Percentiles rank a stretch among this genome's conserved stretches.
Conservation (phyloP, 2,329 filamentous ascomycete genomes). For the Cercospora zeina region DNA sequence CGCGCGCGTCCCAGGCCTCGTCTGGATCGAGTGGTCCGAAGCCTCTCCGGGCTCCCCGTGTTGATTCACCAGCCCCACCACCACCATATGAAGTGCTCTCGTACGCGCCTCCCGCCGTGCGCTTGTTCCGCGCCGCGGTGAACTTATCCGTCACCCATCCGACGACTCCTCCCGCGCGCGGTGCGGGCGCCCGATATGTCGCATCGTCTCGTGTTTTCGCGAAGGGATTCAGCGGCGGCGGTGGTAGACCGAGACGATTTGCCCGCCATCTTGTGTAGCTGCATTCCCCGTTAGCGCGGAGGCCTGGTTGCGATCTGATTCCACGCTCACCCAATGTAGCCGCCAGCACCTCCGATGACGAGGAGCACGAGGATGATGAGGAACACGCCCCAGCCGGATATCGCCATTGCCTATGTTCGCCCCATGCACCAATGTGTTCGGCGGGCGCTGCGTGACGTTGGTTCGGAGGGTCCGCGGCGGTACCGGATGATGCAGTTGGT, state of each 20-base stretch:
- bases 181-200: conserved; percentile 54
- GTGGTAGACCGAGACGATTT: conserved; percentile 68
- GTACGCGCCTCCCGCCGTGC: conserved; percentile 58
- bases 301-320: neutral
- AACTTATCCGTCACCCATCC: conserved; percentile 73
- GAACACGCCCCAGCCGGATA: conserved; percentile 59
- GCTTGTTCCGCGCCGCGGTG: conserved; percentile 64
- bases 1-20: conserved; percentile 80
- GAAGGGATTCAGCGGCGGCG: conserved; percentile 72
- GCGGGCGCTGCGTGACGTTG: conserved; percentile 10
- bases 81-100: conserved; percentile 42
- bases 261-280: conserved; percentile 70
- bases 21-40: conserved; percentile 75
- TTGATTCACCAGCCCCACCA: conserved; percentile 31
- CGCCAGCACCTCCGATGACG: conserved; percentile 57
- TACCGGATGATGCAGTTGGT: neutral
- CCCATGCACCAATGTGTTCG: conserved; percentile 12
- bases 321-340: conserved; percentile 59
- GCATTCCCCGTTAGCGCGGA: conserved; percentile 7
- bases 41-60: conserved; percentile 46
- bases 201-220: conserved; percentile 37
- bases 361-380: conserved; percentile 71
- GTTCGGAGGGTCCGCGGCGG: neutral
- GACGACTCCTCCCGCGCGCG: conserved; percentile 61
- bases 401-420: conserved; percentile 26